A percentile compares a stretch with the other conserved stretches of the same genome.
Conservation (phyloP, 2,329 filamentous ascomycete genomes). For the Emergomyces africanus region DNA sequence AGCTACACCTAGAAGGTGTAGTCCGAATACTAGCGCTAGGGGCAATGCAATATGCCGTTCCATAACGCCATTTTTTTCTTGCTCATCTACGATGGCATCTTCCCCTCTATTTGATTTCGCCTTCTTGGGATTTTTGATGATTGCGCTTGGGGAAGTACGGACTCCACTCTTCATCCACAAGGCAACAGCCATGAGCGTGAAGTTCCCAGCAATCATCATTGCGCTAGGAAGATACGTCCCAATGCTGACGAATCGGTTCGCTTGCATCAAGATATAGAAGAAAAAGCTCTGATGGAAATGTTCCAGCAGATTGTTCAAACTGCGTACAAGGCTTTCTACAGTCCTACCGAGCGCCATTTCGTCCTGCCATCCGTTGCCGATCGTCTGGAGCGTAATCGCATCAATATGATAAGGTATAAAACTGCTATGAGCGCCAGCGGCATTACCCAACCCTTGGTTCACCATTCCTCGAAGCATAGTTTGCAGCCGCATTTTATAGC, state of each 20-base stretch:
- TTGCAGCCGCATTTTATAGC: slow-evolving; percentile 66
- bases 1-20: slow-evolving; percentile 64
- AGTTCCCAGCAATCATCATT: slow-evolving; percentile 92
- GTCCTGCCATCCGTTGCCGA: slow-evolving; percentile 88
- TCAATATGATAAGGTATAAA: slow-evolving; percentile 98
- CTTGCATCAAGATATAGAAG: slow-evolving; percentile 90
- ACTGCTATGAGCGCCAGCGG: slow-evolving; percentile 80
- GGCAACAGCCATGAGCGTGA: slow-evolving; percentile 87
- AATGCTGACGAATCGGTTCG: slow-evolving; percentile 90
- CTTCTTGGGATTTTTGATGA: slow-evolving; percentile 15
- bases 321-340: slow-evolving; percentile 81
- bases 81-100: slow-evolving; percentile 8
- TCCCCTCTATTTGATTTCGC: slow-evolving; percentile 18
- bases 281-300: slow-evolving; percentile 99
- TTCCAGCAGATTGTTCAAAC: slow-evolving; percentile 90
- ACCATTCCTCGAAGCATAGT: slow-evolving; percentile 91
- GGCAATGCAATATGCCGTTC: slow-evolving; percentile 38
- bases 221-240: slow-evolving; percentile 93
- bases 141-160: slow-evolving; percentile 1
- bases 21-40: slow-evolving; percentile 55
- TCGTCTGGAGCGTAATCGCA: slow-evolving; percentile 82
- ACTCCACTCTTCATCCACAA: slow-evolving; percentile 81
- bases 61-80: slow-evolving; percentile 14
- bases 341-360: slow-evolving; percentile 90
- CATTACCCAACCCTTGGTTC: slow-evolving; percentile 77